Evolutionary conservation across 1,139 yeast species (phyloP).

Genomic region (Taphrina deformans): DNA sequence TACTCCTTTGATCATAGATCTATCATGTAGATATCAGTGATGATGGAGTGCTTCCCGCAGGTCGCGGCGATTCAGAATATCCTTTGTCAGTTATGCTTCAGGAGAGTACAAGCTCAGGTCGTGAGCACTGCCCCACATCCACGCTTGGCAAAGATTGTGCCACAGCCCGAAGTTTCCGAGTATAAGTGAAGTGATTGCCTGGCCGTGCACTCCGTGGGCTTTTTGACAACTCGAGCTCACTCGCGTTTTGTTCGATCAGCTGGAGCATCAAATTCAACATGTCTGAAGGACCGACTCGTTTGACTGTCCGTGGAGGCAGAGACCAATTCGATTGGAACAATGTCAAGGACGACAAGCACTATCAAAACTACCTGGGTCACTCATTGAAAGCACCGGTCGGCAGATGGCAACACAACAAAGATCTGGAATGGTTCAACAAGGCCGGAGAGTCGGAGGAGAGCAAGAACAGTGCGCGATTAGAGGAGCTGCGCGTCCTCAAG

Average conservation of each 20-base stretch:
- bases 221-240: no score
- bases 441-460: slow-evolving; percentile 32
- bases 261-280: no score
- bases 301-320: slow-evolving; percentile 43
- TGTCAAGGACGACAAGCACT: slow-evolving; percentile 42
- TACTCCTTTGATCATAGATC: no score
- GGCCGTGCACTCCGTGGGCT: no score
- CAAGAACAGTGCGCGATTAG: slow-evolving; percentile 11
- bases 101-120: no score
- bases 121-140: neutral
- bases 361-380: slow-evolving; percentile 43
- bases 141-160: neutral
- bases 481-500: slow-evolving; percentile 37
- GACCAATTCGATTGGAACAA: slow-evolving; percentile 43
- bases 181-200: no score
- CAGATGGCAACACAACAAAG: slow-evolving; percentile 41
- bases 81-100: no score
- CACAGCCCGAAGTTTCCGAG: neutral
- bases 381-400: slow-evolving; percentile 43
- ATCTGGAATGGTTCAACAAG: slow-evolving; percentile 42
- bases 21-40: no score
- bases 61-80: no score
- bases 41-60: no score
- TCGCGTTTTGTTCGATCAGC: no score
- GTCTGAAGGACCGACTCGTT: slow-evolving; percentile 39